Base-by-base conservation (phyloP, 495 filamentous ascomycete species). In the Neurospora sp. region DNA sequence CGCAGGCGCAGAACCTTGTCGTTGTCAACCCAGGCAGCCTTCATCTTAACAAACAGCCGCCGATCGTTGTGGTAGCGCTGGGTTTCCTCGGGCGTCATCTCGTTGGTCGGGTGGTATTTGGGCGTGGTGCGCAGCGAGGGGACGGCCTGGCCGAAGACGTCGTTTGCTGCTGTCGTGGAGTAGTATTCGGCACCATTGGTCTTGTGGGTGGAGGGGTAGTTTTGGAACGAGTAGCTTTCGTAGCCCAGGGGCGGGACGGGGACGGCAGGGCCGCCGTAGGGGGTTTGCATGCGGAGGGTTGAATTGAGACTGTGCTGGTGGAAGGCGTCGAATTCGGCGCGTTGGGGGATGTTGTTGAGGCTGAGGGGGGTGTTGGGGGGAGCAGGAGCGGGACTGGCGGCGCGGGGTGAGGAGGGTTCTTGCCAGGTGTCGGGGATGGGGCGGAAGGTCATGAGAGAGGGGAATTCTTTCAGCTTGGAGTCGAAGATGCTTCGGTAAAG, bases 71-170 rank as follows among this genome's bases (percentile, higher is more conserved):
- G 70, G 27, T 71, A 27, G 3, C 41, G 39, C 39, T 73, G 70
- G 0, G 61, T 37, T 27, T 76, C 22, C 27, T 44, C 61, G 5
- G 73, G 46, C 10, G 66, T 46, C 31, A 71, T 59, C 35, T 72
- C 72, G 72, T 75, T 77, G 40, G 35, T 16, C 3, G 76, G 72
- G 71, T 71, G 42, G 53, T 69, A 72, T 2, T n/a, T 42, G 16
- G 76, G 74, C 7, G 72, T 71, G 16, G 75, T 72, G 61, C 72
- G 74, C 14, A 66, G 53, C 5, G 53, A 66, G 53, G 53, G 53
- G 10, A 66, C 27, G 14, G 53, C 53, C 7, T 66, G 53, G 53
- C 53, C 53, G 31, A 66, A 66, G 27, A 66, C 27, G 53, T 66
- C 53, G 16, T 35, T 35, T 5, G 53, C 14, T 66, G 44, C n/a